phyloP scores from a whole-genome alignment of 2,329 filamentous ascomycete genomes.

The Aspergillus sp. region DNA sequence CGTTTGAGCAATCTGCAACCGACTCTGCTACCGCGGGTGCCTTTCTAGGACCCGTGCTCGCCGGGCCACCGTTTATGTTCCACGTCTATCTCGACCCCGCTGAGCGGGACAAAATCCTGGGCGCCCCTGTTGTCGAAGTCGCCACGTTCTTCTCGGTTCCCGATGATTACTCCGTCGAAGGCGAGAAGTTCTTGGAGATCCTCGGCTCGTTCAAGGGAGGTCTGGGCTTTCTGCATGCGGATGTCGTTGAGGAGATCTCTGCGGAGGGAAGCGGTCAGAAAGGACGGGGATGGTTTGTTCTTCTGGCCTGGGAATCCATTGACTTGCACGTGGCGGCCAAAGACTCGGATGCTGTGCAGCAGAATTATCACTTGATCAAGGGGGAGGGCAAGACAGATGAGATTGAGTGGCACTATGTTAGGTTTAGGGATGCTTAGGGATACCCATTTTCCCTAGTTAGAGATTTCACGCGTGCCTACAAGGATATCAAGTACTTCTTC shows the following conservation, averaged over 20 bases:
- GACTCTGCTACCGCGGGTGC: too few relatives aligned
- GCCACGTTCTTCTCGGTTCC: too few relatives aligned
- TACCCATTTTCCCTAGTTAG: neutral
- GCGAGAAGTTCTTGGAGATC: too few relatives aligned
- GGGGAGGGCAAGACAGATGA: neutral
- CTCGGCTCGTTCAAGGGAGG: neutral
- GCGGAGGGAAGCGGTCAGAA: neutral
- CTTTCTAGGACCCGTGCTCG: too few relatives aligned
- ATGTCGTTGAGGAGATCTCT: neutral
- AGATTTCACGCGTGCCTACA: too few relatives aligned
- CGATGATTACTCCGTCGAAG: too few relatives aligned
- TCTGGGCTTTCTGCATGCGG: neutral
- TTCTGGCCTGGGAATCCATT: neutral
- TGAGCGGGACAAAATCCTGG: too few relatives aligned
- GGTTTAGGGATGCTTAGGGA: neutral
- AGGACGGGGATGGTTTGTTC: neutral
- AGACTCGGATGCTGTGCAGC: neutral
- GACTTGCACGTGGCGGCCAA: neutral
- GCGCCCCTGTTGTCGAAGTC: too few relatives aligned
- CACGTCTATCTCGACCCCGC: too few relatives aligned
- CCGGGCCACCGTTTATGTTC: too few relatives aligned
- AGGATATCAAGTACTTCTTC: too few relatives aligned
- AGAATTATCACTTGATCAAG: neutral
- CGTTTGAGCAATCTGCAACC: too few relatives aligned
- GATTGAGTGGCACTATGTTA: neutral